phyloP scores from a whole-genome alignment of 148 eudicot species.

The Vaccinium darrowii region DNA sequence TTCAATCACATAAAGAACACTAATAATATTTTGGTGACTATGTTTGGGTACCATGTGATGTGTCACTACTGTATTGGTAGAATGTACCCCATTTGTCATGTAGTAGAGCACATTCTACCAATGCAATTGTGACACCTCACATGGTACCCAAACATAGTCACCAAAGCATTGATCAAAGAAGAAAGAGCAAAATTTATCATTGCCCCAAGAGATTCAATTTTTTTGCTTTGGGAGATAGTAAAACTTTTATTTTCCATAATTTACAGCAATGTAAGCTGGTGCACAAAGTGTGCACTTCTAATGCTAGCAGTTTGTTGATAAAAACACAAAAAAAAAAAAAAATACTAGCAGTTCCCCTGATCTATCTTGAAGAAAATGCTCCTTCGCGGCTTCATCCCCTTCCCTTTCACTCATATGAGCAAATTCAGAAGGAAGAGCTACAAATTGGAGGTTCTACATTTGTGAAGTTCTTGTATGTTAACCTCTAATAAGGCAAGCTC shows the following conservation, averaged over 20 bases:
- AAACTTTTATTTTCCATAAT: not conserved
- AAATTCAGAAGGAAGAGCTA: not conserved
- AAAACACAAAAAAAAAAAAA: no score
- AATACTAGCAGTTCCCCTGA: not conserved
- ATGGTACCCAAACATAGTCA: no score
- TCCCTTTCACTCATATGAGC: not conserved
- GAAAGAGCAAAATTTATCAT: no score
- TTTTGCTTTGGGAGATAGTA: not conserved
- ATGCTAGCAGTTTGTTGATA: not conserved
- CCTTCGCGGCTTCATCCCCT: not conserved
- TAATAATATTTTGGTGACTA: no score
- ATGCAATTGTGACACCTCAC: no score
- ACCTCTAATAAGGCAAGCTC: constrained; percentile 74
- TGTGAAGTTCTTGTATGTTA: not conserved
- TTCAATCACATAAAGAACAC: not conserved
- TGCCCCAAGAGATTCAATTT: not conserved
- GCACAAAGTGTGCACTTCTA: not conserved
- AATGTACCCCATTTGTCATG: no score
- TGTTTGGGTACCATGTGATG: no score
- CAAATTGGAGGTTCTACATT: not conserved
- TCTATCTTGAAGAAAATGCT: not conserved
- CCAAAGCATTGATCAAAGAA: no score
- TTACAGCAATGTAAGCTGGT: not conserved
- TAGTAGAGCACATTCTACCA: no score
- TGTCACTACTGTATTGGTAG: no score